Conservation (phyloP, 805 yeast species). For the Spathaspora gorwiae region DNA sequence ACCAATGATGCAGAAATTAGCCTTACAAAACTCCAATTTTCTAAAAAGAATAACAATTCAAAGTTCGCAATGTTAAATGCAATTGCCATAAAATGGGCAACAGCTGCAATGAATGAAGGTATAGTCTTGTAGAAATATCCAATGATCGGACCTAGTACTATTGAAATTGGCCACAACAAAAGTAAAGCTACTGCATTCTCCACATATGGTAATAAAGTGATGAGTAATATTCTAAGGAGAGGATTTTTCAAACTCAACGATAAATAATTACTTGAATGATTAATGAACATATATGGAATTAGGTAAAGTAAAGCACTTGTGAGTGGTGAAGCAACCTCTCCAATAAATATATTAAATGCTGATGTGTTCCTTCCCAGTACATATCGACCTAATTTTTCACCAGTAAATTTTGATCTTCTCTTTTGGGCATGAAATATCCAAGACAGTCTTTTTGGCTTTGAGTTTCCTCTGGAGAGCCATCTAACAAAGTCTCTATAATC, state of each 20-base stretch:
- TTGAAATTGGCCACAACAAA: conserved; percentile 30
- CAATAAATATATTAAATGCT: conserved; percentile 11
- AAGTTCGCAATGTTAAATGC: conserved; percentile 28
- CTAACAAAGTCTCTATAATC: conserved; percentile 49
- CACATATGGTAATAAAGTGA: conserved; percentile 47
- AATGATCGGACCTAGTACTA: conserved; percentile 33
- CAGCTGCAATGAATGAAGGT: conserved; percentile 35
- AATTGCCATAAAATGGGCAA: conserved; percentile 35
- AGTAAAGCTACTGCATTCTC: conserved; percentile 31
- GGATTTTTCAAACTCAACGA: conserved; percentile 40
- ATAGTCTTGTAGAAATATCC: conserved; percentile 26
- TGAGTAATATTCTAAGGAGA: conserved; percentile 53
- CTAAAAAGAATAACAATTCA: conserved; percentile 35
- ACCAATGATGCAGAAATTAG: conserved; percentile 37
- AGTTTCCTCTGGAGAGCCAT: conserved; percentile 82
- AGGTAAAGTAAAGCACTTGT: conserved; percentile 24
- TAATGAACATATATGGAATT: conserved; percentile 73
- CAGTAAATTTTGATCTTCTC: conserved; percentile 21
- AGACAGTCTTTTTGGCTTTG: conserved; percentile 57
- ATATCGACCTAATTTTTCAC: conserved; percentile 10
- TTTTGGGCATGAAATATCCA: conserved; percentile 66
- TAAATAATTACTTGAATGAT: conserved; percentile 79
- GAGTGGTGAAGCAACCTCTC: conserved; percentile 15
- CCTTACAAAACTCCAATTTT: conserved; percentile 39
- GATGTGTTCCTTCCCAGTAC: conserved; percentile 7